Base-by-base conservation (phyloP, 1,284 basidiomycete genomes). In the Trichosporon sp. region DNA sequence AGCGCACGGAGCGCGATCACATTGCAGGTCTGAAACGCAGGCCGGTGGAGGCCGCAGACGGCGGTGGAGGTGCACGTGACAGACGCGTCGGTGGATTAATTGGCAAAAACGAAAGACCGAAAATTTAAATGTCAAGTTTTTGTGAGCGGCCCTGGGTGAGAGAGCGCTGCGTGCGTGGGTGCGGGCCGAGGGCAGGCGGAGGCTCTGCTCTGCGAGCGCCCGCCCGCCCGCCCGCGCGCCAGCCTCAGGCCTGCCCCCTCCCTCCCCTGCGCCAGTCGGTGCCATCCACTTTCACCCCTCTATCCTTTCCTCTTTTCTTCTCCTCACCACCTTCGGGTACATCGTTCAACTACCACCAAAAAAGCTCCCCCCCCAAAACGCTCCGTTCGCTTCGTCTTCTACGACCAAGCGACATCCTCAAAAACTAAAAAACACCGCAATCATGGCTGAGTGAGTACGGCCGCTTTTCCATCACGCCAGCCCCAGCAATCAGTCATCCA, bases 361-460 rank as follows among this genome's bases (percentile, higher is more conserved):
- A 68, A 65, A 67, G 56, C 56, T 38, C 63, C 25, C 62, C 25
- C 62, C 58, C 64, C 65, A 68, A 72, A 69, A 47, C 71, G 62
- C 66, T 18, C 62, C 42, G 65, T 73, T 74, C 69, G 76, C 77
- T 79, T 77, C 76, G 77, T 81, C 78, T 70, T 68, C 65, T 69
- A 63, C 73, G 77, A 77, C 76, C 71, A 77, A 78, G 78, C 76
- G 70, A 60, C 56, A 74, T 75, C 74, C 68, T 63, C 63, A 64
- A 74, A 76, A 78, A 72, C 75, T 72, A 67, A 73, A 71, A 68
- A 70, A 70, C 65, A 66, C 72, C 72, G 73, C 35, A 71, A 83
- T 78, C 75, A 83, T 83, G 81, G 78, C 81, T 69, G 81, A 81
- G 81, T 83, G 76, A 81, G 81, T 83, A 67, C 15, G 27, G 29